These are phyloP conservation scores for Hansfordia pulvinata DNA, from an alignment of 2,329 filamentous ascomycete genomes.

Conservation along the genomic window DNA sequence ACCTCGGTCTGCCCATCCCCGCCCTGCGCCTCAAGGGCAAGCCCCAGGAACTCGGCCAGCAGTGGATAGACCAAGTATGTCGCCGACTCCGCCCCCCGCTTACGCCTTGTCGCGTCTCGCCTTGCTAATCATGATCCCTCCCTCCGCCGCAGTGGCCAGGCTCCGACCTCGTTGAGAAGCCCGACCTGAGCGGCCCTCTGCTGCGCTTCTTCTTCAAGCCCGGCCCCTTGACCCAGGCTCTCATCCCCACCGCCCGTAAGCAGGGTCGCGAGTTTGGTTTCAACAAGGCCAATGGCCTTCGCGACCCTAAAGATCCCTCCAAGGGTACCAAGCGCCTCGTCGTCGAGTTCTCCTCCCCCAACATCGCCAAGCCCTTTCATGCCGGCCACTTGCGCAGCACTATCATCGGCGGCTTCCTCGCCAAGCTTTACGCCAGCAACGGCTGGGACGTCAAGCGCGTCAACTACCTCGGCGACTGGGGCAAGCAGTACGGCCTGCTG, in stretches of 20 bases:
- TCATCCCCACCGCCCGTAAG: constrained; percentile 57
- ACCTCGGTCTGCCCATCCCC: constrained; percentile 65
- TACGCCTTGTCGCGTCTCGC: background rate
- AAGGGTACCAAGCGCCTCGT: constrained; percentile 36
- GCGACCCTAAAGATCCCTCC: constrained; percentile 27
- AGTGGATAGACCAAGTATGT: constrained; percentile 47
- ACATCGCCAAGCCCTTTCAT: constrained; percentile 67
- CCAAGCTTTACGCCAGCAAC: constrained; percentile 53
- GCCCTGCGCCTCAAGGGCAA: constrained; percentile 67
- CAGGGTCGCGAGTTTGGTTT: constrained; percentile 49
- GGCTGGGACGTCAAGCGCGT: constrained; percentile 60
- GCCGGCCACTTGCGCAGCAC: constrained; percentile 64
- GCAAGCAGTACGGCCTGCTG: constrained; percentile 56
- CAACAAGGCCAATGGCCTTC: constrained; percentile 45
- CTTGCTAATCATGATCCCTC: constrained; percentile 4
- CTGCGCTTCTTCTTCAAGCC: constrained; percentile 71
- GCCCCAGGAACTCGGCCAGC: constrained; percentile 43
- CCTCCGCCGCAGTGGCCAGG: constrained; percentile 47
- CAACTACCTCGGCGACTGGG: constrained; percentile 73
- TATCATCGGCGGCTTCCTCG: constrained; percentile 61
- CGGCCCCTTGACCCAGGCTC: constrained; percentile 46
- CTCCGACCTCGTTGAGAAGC: constrained; percentile 60
- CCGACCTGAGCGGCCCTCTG: constrained; percentile 52
- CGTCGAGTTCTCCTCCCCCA: constrained; percentile 63
- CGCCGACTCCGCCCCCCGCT: background rate